Evolutionary conservation across 441 rosid species (phyloP).

Genomic region (Viola pubescens): DNA sequence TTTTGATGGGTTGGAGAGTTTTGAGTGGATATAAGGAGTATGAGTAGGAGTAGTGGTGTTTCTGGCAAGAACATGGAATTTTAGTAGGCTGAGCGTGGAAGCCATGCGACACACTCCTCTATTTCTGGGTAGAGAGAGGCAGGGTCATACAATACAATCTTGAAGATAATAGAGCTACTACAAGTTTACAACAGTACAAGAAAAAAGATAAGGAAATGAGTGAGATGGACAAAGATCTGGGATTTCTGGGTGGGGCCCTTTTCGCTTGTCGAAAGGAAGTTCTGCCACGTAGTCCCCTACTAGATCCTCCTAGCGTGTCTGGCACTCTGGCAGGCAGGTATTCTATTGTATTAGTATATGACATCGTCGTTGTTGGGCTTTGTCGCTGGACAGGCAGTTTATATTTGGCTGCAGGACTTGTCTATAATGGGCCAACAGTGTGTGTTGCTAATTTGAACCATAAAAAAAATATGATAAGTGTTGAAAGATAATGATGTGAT

Average conservation of each 20-base stretch:
- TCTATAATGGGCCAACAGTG: too few relatives aligned
- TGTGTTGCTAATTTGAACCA: too few relatives aligned
- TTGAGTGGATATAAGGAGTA: constrained; percentile 11
- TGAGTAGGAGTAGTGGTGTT: constrained; percentile 9
- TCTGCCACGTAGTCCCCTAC: background rate
- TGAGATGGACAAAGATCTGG: constrained; percentile 18
- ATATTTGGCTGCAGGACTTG: too few relatives aligned
- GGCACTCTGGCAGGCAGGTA: too few relatives aligned
- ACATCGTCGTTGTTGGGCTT: too few relatives aligned
- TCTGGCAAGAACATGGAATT: constrained; percentile 30
- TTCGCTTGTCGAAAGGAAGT: background rate
- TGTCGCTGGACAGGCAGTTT: too few relatives aligned
- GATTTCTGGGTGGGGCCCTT: background rate
- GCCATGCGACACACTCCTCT: constrained; percentile 40
- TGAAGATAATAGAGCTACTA: too few relatives aligned
- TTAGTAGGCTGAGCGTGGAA: constrained; percentile 55
- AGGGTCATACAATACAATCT: background rate
- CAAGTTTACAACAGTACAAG: background rate
- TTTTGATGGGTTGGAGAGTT: constrained; percentile 27
- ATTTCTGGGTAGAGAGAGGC: background rate
- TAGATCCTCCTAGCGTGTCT: too few relatives aligned
- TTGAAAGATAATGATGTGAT: too few relatives aligned
- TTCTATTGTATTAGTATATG: too few relatives aligned
- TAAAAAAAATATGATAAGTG: too few relatives aligned
- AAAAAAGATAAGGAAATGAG: background rate